Percentiles rank a stretch among this genome's conserved stretches.
Evolutionary conservation across 495 filamentous ascomycete species (phyloP).

Genomic region (Cercophora scortea): DNA sequence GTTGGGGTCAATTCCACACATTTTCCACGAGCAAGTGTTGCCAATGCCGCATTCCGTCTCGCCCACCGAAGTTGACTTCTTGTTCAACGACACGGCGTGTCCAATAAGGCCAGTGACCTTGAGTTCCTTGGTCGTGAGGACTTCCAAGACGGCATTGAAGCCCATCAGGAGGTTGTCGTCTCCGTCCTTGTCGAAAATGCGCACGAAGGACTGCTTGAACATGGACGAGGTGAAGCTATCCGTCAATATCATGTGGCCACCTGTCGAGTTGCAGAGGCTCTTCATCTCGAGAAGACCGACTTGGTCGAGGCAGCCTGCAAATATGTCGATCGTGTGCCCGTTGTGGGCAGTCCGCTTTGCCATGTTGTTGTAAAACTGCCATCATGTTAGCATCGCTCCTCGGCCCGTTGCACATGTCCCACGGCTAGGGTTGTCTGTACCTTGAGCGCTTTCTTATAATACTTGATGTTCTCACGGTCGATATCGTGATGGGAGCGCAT

Average conservation of each 20-base stretch:
- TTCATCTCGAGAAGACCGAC: slow-evolving; percentile 99
- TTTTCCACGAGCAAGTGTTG: slow-evolving; percentile 99
- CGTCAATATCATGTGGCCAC: slow-evolving; percentile 96
- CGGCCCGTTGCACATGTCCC: slow-evolving; percentile 1
- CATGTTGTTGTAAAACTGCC: slow-evolving; percentile 89
- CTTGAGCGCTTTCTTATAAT: slow-evolving; percentile 98
- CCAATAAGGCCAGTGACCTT: slow-evolving; percentile 98
- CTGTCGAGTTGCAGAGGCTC: slow-evolving; percentile 89
- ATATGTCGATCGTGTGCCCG: slow-evolving; percentile 95
- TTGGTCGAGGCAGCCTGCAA: slow-evolving; percentile 96
- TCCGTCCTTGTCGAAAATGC: slow-evolving; percentile 93
- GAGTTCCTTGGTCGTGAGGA: slow-evolving; percentile 94
- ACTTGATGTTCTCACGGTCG: slow-evolving; percentile 97
- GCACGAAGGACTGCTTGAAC: slow-evolving; percentile 98
- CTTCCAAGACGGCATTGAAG: slow-evolving; percentile 95
- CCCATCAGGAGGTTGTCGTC: slow-evolving; percentile 95
- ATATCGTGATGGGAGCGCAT: slow-evolving; percentile 99
- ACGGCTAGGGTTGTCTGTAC: slow-evolving; percentile 55
- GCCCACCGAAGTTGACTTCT: slow-evolving; percentile 93
- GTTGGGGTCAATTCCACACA: slow-evolving; percentile 94
- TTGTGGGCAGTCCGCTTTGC: slow-evolving; percentile 97
- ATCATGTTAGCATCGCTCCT: slow-evolving; percentile 20
- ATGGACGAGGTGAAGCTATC: slow-evolving; percentile 99
- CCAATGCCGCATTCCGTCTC: slow-evolving; percentile 98
- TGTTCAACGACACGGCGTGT: slow-evolving; percentile 92